Evolutionary conservation across 2,329 filamentous ascomycete genomes (phyloP).

Genomic region (Neofusicoccum laricinum): DNA sequence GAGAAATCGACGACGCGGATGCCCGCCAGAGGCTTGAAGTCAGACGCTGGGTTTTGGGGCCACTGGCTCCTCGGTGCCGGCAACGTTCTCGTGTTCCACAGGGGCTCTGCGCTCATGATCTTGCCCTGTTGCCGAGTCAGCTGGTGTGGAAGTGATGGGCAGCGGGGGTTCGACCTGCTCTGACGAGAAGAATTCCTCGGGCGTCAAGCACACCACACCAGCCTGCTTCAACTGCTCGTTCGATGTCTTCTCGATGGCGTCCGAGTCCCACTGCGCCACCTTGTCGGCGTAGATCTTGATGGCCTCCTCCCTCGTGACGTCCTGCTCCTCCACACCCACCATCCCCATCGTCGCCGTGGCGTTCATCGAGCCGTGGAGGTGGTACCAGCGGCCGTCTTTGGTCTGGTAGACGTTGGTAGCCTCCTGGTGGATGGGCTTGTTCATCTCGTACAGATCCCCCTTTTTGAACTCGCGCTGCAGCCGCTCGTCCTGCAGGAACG

Average conservation of each 20-base stretch:
- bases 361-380: slow-evolving; percentile 45
- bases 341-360: slow-evolving; percentile 41
- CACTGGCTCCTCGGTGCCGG: neutral
- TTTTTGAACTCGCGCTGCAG: slow-evolving; percentile 21
- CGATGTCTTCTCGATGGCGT: slow-evolving; percentile 34
- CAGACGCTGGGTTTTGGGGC: neutral
- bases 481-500: slow-evolving; percentile 18
- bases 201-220: slow-evolving; percentile 39
- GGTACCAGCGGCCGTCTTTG: slow-evolving; percentile 46
- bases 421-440: slow-evolving; percentile 14
- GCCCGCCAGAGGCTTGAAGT: slow-evolving; percentile 41
- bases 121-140: neutral
- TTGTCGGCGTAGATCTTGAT: slow-evolving; percentile 34
- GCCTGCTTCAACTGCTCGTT: slow-evolving; percentile 40
- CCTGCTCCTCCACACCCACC: slow-evolving; percentile 26
- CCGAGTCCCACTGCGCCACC: slow-evolving; percentile 31
- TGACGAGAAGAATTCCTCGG: slow-evolving; percentile 37
- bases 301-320: slow-evolving; percentile 25
- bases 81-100: neutral
- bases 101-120: slow-evolving; percentile 10
- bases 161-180: slow-evolving; percentile 26
- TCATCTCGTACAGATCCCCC: slow-evolving; percentile 25
- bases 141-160: too few relatives aligned
- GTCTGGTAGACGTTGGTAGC: slow-evolving; percentile 49
- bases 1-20: slow-evolving; percentile 52